Evolutionary conservation across 2,329 filamentous ascomycete species (phyloP), one percentile per base, ranked within the genome.

Genomic region (Fusarium sp.): DNA sequence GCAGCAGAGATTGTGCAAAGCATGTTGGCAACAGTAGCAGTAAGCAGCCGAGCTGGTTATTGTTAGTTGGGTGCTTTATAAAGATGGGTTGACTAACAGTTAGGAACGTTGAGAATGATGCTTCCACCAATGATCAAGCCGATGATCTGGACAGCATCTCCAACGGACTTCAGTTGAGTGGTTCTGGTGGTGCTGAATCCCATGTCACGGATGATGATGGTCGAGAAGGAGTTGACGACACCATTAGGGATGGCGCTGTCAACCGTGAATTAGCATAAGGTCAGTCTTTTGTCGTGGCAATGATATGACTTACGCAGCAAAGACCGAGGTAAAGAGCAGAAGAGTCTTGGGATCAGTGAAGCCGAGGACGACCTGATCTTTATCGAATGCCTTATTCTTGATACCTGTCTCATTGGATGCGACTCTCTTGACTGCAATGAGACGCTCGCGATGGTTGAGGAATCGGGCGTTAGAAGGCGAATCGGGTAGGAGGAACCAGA

Each of bases 191-290:
- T 50, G 54, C 61, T 63, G 24, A 63, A 63, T 13, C 61, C 54
- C 61, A 63, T 63, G 39, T 63, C 61, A 8, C 61, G 61, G n/a
- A 63, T 63, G 42, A 63, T 63, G n/a, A 60, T 18, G 36, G 61
- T 63, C 2, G 61, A 63, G 42, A 63, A 63, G 3, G 61, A 63
- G 20, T 63, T 63, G 28, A 63, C 61, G 15, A 63, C 54, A 41
- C 54, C 61, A 9, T 63, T 63, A 14, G 54, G 54, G 14, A 63
- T 63, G 12, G 61, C 61, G 11, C 48, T 51, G 30, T 36, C 0
- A 36, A 32, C 24, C 11, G 13, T 51, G 6, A 18, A 13, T 36
- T 18, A 51, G 48, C 12, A 18, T 36, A n/a, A 18, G 15, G 5
- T 10, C 30, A 35, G 5, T 18, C 8, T 35, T 14, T 18, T 20